These are phyloP conservation scores for Rhizopogon rudus DNA, from an alignment of 768 basidiomycete species.

Conservation along the genomic window DNA sequence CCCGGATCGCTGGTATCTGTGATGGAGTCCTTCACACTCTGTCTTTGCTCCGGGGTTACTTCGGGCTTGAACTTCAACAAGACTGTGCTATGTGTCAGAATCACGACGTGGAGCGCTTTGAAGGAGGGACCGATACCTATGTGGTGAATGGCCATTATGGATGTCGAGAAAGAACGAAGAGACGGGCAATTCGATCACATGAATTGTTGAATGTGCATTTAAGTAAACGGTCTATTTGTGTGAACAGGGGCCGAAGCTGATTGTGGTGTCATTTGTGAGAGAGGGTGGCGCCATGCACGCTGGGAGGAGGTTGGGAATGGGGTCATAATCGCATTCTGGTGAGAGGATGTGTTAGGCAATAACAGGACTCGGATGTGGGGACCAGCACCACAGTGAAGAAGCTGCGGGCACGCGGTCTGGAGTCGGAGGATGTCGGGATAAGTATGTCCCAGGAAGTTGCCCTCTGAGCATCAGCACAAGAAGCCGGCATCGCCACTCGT, in stretches of 20 bases:
- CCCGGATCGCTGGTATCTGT: slow-evolving; percentile 14
- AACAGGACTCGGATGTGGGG: no score
- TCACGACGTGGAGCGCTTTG: not conserved
- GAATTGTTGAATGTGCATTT: not conserved
- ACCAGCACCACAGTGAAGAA: no score
- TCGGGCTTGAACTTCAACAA: slow-evolving; percentile 19
- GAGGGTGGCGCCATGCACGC: no score
- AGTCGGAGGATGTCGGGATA: no score
- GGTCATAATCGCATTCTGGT: no score
- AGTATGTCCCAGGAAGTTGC: no score
- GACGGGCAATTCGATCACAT: not conserved
- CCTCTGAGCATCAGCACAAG: no score
- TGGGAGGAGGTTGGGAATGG: no score
- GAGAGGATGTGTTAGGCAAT: no score
- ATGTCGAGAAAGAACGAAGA: not conserved
- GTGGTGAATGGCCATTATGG: slow-evolving; percentile 9
- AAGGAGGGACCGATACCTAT: slow-evolving; percentile 8
- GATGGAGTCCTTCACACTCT: slow-evolving; percentile 6
- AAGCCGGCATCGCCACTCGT: no score
- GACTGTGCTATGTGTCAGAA: slow-evolving; percentile 6
- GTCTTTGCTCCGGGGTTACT: slow-evolving; percentile 1
- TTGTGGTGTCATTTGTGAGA: no score
- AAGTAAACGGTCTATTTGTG: not conserved
- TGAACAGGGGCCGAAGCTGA: not conserved
- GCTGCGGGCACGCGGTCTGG: no score